Evolutionary conservation across 805 yeast species (phyloP).

Genomic region (Ogataea pignaliae): DNA sequence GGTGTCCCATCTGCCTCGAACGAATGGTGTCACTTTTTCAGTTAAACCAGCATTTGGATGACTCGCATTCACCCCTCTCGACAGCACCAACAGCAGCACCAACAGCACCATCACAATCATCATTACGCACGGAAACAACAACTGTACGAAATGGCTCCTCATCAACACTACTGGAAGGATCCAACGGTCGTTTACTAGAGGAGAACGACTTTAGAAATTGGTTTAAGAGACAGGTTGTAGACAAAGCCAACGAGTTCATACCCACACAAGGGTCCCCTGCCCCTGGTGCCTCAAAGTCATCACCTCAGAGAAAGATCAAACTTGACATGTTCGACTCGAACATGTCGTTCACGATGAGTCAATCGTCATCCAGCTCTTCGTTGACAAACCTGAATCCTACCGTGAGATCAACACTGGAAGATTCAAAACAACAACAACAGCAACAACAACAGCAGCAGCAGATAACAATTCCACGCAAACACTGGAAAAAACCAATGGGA

Average conservation of each 20-base stretch:
- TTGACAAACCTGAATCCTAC: no score
- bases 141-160: not conserved
- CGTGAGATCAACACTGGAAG: no score
- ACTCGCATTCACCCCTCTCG: conserved; percentile 43
- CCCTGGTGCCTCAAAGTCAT: no score
- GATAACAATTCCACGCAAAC: conserved; percentile 34
- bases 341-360: conserved; percentile 11
- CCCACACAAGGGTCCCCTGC: conserved; percentile 5
- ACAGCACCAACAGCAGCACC: not conserved
- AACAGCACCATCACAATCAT: not conserved
- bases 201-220: conserved; percentile 39
- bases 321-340: conserved; percentile 47
- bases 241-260: conserved; percentile 32
- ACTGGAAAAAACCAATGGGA: conserved; percentile 53
- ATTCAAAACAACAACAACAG: not conserved
- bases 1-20: conserved; percentile 72
- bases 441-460: conserved; percentile 3
- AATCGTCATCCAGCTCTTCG: not conserved
- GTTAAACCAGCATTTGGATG: conserved; percentile 70
- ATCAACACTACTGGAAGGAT: no score
- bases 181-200: no score
- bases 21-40: conserved; percentile 48
- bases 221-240: conserved; percentile 37
- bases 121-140: conserved; percentile 1
- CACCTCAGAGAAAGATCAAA: conserved; percentile 35